Evolutionary conservation across 768 basidiomycete species (phyloP), one percentile per base, ranked within the genome.

Genomic region (Candolleomyces efflorescens): DNA sequence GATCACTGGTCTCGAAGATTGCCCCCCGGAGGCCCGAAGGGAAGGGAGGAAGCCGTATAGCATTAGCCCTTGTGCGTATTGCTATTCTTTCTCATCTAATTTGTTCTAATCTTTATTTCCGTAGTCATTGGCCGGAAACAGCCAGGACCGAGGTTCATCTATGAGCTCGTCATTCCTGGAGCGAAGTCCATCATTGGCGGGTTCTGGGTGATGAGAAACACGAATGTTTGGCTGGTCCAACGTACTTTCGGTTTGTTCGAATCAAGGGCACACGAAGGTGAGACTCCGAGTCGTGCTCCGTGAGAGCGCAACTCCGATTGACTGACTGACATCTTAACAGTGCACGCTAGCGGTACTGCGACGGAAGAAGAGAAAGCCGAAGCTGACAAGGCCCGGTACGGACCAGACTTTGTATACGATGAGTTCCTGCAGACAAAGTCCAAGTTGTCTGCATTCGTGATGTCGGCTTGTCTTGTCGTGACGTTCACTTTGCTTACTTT

Each of bases 321-420:
- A 27, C 27, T 27, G 27, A 27, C 27, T 32, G 32, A 32, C 71
- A 2, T 43, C 56, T 1, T 69, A 69, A 36, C 68, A 65, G 17
- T 65, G 27, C 46, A 56, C 12, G 27, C 36, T 6, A 37, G 17
- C 9, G 41, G 18, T 43, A 20, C 38, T 17, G 32, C 32, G 0
- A 24, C 23, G 18, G 23, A 13, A 24, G 37, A 43, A 23, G 22
- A 6, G 13, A 26, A 18, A 27, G 32, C 38, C 20, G 22, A 53
- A 46, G 41, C 53, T 20, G 41, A 58, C 27, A 24, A 37, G n/a
- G 15, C 13, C 43, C 66, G 68, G 47, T 94, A 95, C 64, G 94
- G 91, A 5, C 74, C 83, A 0, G 65, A 79, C 2, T 93, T 97
- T 76, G 74, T 73, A 46, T 96, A 94, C 68, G 83, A 85, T 52